Evolutionary conservation across 2,329 filamentous ascomycete genomes (phyloP).

Genomic region (Aspergillus felis): DNA sequence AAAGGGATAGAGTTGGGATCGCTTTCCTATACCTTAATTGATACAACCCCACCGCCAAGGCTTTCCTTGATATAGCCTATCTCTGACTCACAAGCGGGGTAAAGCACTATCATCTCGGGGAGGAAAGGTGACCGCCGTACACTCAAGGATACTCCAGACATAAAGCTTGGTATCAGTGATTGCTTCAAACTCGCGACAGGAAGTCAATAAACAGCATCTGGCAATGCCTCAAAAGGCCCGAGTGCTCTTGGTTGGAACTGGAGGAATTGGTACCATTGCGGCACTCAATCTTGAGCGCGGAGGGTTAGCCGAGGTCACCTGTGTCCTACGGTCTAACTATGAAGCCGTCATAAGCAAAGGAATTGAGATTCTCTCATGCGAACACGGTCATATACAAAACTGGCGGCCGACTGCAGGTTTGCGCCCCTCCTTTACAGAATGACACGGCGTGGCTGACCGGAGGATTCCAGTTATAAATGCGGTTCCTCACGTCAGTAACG

Average conservation of each 20-base stretch:
- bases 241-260: constrained; percentile 54
- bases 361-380: constrained; percentile 53
- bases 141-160: background rate
- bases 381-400: constrained; percentile 48
- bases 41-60: background rate
- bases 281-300: constrained; percentile 52
- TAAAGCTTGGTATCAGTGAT: background rate
- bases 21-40: background rate
- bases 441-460: background rate
- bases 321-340: constrained; percentile 56
- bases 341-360: constrained; percentile 45
- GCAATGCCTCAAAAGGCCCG: constrained; percentile 25
- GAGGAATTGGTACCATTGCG: constrained; percentile 55
- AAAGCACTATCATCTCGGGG: background rate
- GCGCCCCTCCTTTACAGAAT: background rate
- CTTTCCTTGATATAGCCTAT: too few relatives aligned
- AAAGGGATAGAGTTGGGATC: too few relatives aligned
- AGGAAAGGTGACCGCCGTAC: too few relatives aligned
- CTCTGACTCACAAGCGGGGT: background rate
- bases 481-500: constrained; percentile 42
- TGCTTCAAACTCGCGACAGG: too few relatives aligned
- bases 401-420: constrained; percentile 47
- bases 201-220: background rate
- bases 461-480: constrained; percentile 41
- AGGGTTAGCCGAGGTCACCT: constrained; percentile 51